Conservation (phyloP, 2,329 filamentous ascomycete genomes). For the Talaromyces albobiverticillius region DNA sequence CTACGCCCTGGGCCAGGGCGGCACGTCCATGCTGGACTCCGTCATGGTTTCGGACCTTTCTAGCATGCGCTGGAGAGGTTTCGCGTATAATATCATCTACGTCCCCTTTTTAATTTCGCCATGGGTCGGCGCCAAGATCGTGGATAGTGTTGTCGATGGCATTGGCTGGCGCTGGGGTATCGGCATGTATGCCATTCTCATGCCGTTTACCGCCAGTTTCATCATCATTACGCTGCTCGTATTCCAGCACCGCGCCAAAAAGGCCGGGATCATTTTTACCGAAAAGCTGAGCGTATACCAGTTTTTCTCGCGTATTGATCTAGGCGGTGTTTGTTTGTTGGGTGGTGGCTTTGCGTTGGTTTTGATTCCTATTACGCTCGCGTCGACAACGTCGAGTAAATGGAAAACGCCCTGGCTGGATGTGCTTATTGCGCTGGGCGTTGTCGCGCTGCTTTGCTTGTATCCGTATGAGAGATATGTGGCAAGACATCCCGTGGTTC, state of each 20-base stretch:
- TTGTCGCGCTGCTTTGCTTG: slow-evolving; percentile 40
- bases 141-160: slow-evolving; percentile 36
- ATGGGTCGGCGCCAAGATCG: slow-evolving; percentile 41
- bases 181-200: slow-evolving; percentile 44
- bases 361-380: slow-evolving; percentile 49
- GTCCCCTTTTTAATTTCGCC: slow-evolving; percentile 41
- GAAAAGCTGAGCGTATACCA: slow-evolving; percentile 24
- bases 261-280: slow-evolving; percentile 24
- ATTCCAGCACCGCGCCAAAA: slow-evolving; percentile 34
- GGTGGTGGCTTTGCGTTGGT: slow-evolving; percentile 48
- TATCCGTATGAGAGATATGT: slow-evolving; percentile 48
- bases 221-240: slow-evolving; percentile 38
- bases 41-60: slow-evolving; percentile 44
- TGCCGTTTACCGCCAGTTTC: slow-evolving; percentile 36
- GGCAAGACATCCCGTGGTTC: slow-evolving; percentile 46
- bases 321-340: slow-evolving; percentile 46
- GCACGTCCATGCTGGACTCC: slow-evolving; percentile 40
- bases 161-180: slow-evolving; percentile 48
- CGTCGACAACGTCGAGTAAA: slow-evolving; percentile 37
- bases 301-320: slow-evolving; percentile 34
- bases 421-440: slow-evolving; percentile 45
- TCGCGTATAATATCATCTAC: slow-evolving; percentile 38
- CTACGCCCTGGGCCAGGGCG: slow-evolving; percentile 37
- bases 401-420: slow-evolving; percentile 49
- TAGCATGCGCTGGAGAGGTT: slow-evolving; percentile 38